phyloP scores from a whole-genome alignment of 495 filamentous ascomycete species.

The Penicillium egyptiacum region DNA sequence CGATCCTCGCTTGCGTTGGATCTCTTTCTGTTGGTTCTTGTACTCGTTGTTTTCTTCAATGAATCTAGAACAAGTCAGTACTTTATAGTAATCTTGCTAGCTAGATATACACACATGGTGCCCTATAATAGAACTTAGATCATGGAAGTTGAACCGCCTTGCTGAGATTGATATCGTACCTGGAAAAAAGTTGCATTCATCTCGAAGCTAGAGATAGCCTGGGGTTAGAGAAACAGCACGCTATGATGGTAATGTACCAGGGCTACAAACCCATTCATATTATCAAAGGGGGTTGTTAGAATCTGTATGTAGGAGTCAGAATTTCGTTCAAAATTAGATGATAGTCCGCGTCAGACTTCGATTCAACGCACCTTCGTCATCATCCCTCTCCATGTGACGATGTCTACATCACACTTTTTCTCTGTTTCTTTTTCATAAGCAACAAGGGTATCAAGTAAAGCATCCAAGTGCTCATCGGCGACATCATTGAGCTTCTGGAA shows the following conservation, averaged over 20 bases:
- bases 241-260: not conserved
- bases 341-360: not conserved
- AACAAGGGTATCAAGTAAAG: constrained; percentile 73
- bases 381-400: constrained; percentile 97
- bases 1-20: constrained; percentile 52
- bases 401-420: constrained; percentile 67
- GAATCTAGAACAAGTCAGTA: constrained; percentile 57
- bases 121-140: constrained; percentile 49
- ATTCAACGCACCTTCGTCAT: constrained; percentile 80
- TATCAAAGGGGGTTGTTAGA: constrained; percentile 77
- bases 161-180: constrained; percentile 50
- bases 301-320: constrained; percentile 54
- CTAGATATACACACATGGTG: constrained; percentile 63
- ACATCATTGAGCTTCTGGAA: constrained; percentile 83
- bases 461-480: constrained; percentile 84
- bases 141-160: constrained; percentile 18
- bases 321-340: not conserved
- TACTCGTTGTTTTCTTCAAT: constrained; percentile 85
- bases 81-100: not conserved
- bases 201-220: constrained; percentile 64
- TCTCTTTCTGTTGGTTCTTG: constrained; percentile 55
- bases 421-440: constrained; percentile 66
- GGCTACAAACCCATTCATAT: constrained; percentile 67
- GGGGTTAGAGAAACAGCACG: constrained; percentile 3
- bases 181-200: constrained; percentile 94